phyloP scores from a whole-genome alignment of 1,139 yeast genomes.

The Yamadazyma epiphylla region DNA sequence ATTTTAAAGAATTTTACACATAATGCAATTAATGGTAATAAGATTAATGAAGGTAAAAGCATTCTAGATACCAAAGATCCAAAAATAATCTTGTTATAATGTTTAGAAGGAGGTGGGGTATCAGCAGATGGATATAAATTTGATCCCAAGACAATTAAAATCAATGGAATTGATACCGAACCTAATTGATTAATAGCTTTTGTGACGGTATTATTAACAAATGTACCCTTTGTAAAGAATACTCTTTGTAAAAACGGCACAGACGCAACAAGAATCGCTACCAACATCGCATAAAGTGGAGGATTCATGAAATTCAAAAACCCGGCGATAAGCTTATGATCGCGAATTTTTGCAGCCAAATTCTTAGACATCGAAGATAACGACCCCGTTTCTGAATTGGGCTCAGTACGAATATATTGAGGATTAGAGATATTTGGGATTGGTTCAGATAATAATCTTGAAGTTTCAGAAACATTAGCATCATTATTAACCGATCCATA shows the following conservation, averaged over 20 bases:
- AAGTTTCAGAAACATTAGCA: neutral
- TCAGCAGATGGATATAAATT: conserved; percentile 66
- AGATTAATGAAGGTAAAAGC: conserved; percentile 67
- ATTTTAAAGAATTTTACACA: conserved; percentile 62
- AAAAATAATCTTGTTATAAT: conserved; percentile 54
- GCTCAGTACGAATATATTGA: conserved; percentile 4
- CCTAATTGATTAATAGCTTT: conserved; percentile 78
- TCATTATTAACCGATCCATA: neutral
- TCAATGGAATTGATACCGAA: conserved; percentile 82
- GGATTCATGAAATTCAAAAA: conserved; percentile 70
- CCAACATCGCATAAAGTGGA: conserved; percentile 88
- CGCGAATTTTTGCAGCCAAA: neutral
- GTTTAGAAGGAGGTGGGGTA: conserved; percentile 59
- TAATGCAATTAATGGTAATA: conserved; percentile 65
- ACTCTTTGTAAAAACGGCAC: conserved; percentile 63
- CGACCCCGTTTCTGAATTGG: conserved; percentile 1
- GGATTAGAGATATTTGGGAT: neutral
- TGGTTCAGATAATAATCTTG: neutral
- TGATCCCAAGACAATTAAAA: conserved; percentile 72
- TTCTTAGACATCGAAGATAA: neutral
- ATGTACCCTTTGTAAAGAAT: conserved; percentile 53
- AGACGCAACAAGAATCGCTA: conserved; percentile 80
- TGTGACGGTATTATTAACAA: conserved; percentile 74
- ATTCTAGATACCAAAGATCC: conserved; percentile 72
- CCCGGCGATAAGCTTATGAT: conserved; percentile 1